Percentiles rank a stretch among this genome's conserved stretches.
Evolutionary conservation across 2,329 filamentous ascomycete species (phyloP).

Genomic region (Penicillium brevicompactum): DNA sequence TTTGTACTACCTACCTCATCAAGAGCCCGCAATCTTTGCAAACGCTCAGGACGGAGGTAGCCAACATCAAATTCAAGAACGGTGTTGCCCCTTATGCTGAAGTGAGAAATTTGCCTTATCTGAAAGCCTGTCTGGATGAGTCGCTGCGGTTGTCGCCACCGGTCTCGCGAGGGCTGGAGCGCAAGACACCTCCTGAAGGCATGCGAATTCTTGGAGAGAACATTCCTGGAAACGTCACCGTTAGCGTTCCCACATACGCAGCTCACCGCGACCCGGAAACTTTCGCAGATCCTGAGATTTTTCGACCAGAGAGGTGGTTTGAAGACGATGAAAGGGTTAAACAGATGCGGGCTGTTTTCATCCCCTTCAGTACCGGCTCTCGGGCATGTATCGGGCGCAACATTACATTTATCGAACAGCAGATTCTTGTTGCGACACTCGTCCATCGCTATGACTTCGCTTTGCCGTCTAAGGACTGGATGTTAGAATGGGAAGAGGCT

Average conservation of each 20-base stretch:
- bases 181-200: constrained; percentile 12
- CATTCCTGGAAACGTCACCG: constrained; percentile 5
- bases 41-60: constrained; percentile 36
- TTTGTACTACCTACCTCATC: constrained; percentile 38
- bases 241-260: constrained; percentile 5
- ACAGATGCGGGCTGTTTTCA: neutral
- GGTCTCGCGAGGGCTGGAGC: constrained; percentile 3
- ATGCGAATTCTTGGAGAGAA: constrained; percentile 6
- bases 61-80: constrained; percentile 11
- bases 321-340: neutral
- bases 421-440: constrained; percentile 17
- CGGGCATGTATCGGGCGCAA: constrained; percentile 24
- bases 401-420: constrained; percentile 22
- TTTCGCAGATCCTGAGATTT: constrained; percentile 3
- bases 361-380: neutral
- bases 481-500: neutral
- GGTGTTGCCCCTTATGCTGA: neutral
- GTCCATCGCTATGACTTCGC: constrained; percentile 7
- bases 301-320: constrained; percentile 1
- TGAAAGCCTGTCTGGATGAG: constrained; percentile 13
- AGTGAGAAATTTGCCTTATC: constrained; percentile 11
- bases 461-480: neutral
- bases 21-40: constrained; percentile 30
- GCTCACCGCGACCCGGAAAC: constrained; percentile 2
- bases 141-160: constrained; percentile 9